Conservation (phyloP, 2,329 filamentous ascomycete species). For the Aspergillus transmontanensis region DNA sequence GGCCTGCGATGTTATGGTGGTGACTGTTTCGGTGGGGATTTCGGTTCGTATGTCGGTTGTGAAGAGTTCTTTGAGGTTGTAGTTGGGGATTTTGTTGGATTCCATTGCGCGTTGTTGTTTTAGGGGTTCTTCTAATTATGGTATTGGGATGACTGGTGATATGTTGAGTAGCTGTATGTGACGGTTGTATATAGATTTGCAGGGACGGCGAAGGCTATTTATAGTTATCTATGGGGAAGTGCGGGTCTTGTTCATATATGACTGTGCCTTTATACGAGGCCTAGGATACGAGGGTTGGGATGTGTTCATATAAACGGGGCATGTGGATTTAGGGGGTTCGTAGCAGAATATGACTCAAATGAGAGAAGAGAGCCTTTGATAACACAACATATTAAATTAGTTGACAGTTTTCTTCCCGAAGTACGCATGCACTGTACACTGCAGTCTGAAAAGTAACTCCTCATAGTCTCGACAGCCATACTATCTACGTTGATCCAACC, state of each 20-base stretch:
- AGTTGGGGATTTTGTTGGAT: conserved; percentile 2
- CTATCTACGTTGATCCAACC: not conserved
- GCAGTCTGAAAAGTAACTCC: not conserved
- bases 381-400: not conserved
- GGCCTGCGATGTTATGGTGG: conserved; percentile 27
- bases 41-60: conserved; percentile 26
- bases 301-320: not conserved
- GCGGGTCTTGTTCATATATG: not conserved
- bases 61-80: conserved; percentile 24
- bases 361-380: too few relatives aligned
- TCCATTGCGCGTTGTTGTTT: conserved; percentile 17
- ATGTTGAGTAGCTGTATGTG: not conserved
- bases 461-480: not conserved
- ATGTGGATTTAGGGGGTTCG: not conserved
- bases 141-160: not conserved
- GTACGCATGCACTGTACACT: not conserved
- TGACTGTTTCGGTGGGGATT: conserved; percentile 24
- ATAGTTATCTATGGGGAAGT: not conserved
- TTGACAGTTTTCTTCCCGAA: not conserved
- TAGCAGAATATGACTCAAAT: too few relatives aligned
- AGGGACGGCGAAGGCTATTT: not conserved
- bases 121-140: not conserved
- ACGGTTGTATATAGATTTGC: not conserved
- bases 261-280: not conserved
- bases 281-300: not conserved